Percentiles rank a stretch among this genome's conserved stretches.
These are phyloP conservation scores for Nicotiana knightiana DNA, from an alignment of 257 asterid species.

Conservation along the genomic window DNA sequence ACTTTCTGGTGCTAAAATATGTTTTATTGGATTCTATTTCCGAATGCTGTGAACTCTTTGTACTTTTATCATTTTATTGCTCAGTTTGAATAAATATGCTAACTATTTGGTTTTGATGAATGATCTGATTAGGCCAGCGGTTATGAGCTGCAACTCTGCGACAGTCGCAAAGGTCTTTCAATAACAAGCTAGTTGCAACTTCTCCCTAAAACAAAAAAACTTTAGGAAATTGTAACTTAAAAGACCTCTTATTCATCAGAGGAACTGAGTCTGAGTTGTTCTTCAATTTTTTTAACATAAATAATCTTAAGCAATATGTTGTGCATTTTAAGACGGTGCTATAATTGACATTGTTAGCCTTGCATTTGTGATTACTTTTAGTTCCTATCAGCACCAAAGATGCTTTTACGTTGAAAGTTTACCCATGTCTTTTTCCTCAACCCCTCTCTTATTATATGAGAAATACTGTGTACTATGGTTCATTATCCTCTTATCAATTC, in stretches of 20 bases:
- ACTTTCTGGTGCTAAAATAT: neutral
- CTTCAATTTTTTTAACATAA: neutral
- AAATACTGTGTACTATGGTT: too few species aligned
- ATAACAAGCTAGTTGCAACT: neutral
- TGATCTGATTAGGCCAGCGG: neutral
- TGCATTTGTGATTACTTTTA: neutral
- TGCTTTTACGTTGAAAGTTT: neutral
- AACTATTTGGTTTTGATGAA: conserved; percentile 1
- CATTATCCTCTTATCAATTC: neutral
- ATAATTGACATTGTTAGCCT: neutral
- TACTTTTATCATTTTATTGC: neutral
- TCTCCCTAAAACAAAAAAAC: neutral
- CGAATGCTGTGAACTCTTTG: neutral
- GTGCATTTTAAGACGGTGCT: neutral
- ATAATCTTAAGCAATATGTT: neutral
- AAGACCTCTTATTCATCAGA: neutral
- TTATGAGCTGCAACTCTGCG: neutral
- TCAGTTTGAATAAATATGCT: neutral
- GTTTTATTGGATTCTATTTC: neutral
- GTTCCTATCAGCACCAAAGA: neutral
- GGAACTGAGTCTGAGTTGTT: neutral
- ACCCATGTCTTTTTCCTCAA: neutral
- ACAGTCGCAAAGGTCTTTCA: neutral
- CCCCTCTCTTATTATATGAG: neutral
- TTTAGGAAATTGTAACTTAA: neutral